phyloP scores from a whole-genome alignment of 2,329 filamentous ascomycete genomes.

The Venturia carpophila region DNA sequence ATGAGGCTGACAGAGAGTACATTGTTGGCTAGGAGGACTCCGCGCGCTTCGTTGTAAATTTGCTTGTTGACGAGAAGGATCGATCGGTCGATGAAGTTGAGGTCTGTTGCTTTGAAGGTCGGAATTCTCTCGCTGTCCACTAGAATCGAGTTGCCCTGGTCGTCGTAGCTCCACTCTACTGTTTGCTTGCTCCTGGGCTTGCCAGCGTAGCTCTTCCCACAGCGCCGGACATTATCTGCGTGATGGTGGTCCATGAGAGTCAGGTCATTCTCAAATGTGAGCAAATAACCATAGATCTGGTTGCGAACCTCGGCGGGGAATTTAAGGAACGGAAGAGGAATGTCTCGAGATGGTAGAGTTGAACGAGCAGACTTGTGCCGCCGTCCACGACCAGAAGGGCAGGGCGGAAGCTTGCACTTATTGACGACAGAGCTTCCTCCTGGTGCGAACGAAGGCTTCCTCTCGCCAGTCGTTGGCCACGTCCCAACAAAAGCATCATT shows the following conservation, averaged over 20 bases:
- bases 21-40: background rate
- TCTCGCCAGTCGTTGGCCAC: background rate
- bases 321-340: slow-evolving; percentile 21
- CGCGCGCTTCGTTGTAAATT: slow-evolving; percentile 1
- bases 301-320: slow-evolving; percentile 8
- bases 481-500: background rate
- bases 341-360: background rate
- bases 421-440: slow-evolving; percentile 1
- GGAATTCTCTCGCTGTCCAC: background rate
- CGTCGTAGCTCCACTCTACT: slow-evolving; percentile 1
- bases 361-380: background rate
- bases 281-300: background rate
- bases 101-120: background rate
- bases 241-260: background rate
- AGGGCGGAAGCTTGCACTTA: background rate
- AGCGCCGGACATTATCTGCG: background rate
- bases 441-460: background rate
- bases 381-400: background rate
- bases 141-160: background rate
- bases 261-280: background rate
- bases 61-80: slow-evolving; percentile 5
- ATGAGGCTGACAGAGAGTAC: background rate
- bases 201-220: background rate
- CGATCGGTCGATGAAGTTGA: background rate
- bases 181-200: background rate